A percentile compares a stretch with the other conserved stretches of the same genome.
Evolutionary conservation across 495 filamentous ascomycete species (phyloP).

Genomic region (Cudoniella acicularis): DNA sequence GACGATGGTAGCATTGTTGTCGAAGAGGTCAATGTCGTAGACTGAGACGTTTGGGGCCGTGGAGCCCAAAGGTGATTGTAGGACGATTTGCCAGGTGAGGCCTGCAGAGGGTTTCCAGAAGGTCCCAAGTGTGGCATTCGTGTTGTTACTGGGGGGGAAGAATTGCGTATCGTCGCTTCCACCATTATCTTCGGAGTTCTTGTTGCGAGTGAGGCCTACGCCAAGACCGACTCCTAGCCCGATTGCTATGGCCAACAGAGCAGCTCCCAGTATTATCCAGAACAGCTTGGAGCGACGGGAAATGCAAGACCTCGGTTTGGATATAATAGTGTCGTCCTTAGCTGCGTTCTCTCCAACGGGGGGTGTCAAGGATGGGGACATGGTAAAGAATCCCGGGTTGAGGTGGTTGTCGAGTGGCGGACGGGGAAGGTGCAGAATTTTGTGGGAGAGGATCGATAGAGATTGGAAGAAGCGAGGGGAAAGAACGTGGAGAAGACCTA

Average conservation of each 20-base stretch:
- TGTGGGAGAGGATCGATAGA: background rate
- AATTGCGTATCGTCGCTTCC: background rate
- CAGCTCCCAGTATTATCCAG: background rate
- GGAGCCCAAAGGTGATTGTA: conserved; percentile 42
- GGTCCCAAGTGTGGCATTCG: conserved; percentile 25
- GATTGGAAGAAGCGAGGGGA: background rate
- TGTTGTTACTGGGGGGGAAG: conserved; percentile 2
- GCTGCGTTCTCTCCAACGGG: too few relatives aligned
- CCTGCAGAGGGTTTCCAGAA: conserved; percentile 48
- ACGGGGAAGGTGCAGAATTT: background rate
- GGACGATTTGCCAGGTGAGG: conserved; percentile 53
- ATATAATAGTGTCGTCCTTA: background rate
- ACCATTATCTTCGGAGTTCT: conserved; percentile 19
- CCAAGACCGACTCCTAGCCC: conserved; percentile 53
- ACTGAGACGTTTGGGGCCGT: conserved; percentile 39
- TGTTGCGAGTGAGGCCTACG: conserved; percentile 30
- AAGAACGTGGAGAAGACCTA: background rate
- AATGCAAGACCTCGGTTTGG: background rate
- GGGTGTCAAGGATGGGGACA: background rate
- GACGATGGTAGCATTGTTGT: conserved; percentile 43
- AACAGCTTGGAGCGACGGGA: background rate
- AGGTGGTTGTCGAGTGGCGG: background rate
- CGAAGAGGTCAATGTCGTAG: conserved; percentile 63
- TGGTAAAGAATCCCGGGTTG: background rate
- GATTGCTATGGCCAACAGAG: conserved; percentile 41